Conservation (phyloP, 179 eudicot species). For the Silene noctiflora region DNA sequence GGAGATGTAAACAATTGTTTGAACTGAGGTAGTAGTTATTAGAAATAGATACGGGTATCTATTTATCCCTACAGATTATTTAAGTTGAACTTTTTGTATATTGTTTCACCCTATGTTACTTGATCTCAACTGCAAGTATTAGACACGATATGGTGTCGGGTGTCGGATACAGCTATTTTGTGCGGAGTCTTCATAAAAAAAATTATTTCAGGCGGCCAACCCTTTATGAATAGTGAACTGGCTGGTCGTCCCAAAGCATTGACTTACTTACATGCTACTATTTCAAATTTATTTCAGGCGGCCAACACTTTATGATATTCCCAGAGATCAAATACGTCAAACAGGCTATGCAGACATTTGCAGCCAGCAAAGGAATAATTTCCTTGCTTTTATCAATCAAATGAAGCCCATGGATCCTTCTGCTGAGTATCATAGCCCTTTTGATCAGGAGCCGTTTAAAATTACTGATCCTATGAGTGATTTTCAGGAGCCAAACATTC, state of each 20-base stretch:
- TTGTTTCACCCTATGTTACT: too few species aligned
- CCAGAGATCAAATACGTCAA: conserved; percentile 73
- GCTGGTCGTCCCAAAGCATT: neutral
- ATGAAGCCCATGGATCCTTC: conserved; percentile 52
- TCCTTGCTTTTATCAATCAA: conserved; percentile 71
- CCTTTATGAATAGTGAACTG: neutral
- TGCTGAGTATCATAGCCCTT: conserved; percentile 31
- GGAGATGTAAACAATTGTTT: too few species aligned
- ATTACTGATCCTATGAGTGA: conserved; percentile 7
- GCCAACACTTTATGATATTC: conserved; percentile 86
- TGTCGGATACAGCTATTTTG: too few species aligned
- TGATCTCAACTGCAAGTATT: too few species aligned
- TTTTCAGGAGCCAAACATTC: conserved; percentile 12
- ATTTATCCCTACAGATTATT: too few species aligned
- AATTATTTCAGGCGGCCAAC: too few species aligned
- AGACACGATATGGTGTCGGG: too few species aligned
- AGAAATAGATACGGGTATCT: too few species aligned
- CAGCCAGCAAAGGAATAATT: conserved; percentile 66
- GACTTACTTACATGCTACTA: neutral
- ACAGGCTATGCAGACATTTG: conserved; percentile 67
- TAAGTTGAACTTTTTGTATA: too few species aligned
- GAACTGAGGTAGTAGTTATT: too few species aligned
- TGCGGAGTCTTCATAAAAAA: too few species aligned
- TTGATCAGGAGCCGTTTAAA: conserved; percentile 12
- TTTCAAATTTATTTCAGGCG: conserved; percentile 42